A percentile compares a stretch with the other conserved stretches of the same genome.
Conservation (phyloP, 1,284 basidiomycete species). For the Earliella scabrosa region DNA sequence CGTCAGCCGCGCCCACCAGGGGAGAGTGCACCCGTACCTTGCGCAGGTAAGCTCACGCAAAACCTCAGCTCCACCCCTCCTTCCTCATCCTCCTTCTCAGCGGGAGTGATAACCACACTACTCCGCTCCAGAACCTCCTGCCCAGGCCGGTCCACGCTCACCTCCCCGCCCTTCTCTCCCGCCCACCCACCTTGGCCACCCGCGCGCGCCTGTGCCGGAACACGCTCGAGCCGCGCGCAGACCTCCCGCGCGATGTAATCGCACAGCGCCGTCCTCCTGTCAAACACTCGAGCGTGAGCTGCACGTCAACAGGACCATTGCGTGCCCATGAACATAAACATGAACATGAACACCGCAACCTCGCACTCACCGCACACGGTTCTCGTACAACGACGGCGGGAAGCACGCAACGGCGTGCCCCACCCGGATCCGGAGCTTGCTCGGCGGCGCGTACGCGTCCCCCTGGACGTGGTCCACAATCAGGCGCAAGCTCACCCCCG, state of each 20-base stretch:
- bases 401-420: constrained; percentile 15
- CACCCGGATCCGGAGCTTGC: constrained; percentile 22
- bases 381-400: constrained; percentile 13
- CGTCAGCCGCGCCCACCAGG: no score
- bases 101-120: constrained; percentile 12
- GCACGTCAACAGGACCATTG: no score
- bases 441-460: constrained; percentile 29
- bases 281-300: no score
- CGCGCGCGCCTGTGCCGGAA: no score
- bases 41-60: constrained; percentile 27
- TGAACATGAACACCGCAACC: no score
- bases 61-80: constrained; percentile 23
- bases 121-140: constrained; percentile 28
- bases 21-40: constrained; percentile 9
- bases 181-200: no score
- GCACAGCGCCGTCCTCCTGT: no score
- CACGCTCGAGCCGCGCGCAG: background rate
- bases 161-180: constrained; percentile 24
- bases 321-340: no score
- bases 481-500: background rate
- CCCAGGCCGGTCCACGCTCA: constrained; percentile 24
- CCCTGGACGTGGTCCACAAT: constrained; percentile 26
- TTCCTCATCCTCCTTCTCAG: background rate
- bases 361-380: constrained; percentile 12
- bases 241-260: no score